Evolutionary conservation across 768 basidiomycete species (phyloP).

Genomic region (Termitomyces titanicus): DNA sequence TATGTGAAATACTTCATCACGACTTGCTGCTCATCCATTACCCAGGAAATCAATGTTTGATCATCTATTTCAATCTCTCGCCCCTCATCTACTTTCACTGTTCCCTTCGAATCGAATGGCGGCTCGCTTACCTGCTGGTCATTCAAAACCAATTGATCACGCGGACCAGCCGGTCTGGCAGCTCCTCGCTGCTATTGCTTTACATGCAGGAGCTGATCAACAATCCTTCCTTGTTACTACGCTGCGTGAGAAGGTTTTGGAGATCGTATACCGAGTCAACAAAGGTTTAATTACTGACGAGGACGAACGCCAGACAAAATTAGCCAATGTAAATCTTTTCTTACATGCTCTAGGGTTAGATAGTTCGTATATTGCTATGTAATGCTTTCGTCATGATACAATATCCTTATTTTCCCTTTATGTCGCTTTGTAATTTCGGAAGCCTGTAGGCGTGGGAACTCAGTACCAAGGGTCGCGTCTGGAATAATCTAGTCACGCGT

Average conservation of each 20-base stretch:
- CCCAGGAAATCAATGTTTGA: conserved; percentile 85
- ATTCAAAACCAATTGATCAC: conserved; percentile 47
- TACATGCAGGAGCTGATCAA: conserved; percentile 81
- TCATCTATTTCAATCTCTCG: conserved; percentile 77
- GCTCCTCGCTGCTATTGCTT: conserved; percentile 85
- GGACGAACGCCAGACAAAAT: conserved; percentile 70
- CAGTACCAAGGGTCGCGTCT: too few species aligned
- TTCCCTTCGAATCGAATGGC: conserved; percentile 87
- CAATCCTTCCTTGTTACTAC: conserved; percentile 84
- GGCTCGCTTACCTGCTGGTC: conserved; percentile 31
- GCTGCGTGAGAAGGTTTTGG: conserved; percentile 90
- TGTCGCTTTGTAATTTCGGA: background rate
- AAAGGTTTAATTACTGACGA: conserved; percentile 72
- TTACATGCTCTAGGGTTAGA: conserved; percentile 72
- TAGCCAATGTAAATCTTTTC: conserved; percentile 92
- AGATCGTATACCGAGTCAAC: conserved; percentile 78
- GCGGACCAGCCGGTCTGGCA: conserved; percentile 94
- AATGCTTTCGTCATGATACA: conserved; percentile 20
- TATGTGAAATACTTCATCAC: background rate
- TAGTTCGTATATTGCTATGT: conserved; percentile 67
- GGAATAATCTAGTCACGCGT: too few species aligned
- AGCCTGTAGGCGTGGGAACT: too few species aligned
- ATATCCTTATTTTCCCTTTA: background rate
- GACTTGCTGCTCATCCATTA: conserved; percentile 5
- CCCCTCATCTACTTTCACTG: conserved; percentile 70